Evolutionary conservation across 805 yeast genomes (phyloP).

Genomic region (Tetrapisispora arboricola): DNA sequence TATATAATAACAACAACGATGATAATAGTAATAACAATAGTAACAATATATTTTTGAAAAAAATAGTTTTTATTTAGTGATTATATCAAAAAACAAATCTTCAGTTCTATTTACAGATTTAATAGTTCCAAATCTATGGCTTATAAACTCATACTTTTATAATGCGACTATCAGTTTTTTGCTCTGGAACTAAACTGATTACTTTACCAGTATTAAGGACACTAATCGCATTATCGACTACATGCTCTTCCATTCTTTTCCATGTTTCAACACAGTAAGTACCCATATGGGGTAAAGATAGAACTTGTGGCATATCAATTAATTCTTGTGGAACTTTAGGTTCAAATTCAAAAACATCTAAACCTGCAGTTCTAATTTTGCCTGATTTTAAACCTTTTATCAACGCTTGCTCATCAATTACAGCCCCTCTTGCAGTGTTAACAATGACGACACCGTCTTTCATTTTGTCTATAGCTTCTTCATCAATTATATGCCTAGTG

Average conservation of each 20-base stretch:
- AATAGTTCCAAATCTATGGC: too few species aligned
- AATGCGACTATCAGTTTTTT: slow-evolving; percentile 29
- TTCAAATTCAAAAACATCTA: slow-evolving; percentile 70
- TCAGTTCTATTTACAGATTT: too few species aligned
- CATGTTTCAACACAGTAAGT: slow-evolving; percentile 70
- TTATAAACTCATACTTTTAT: slow-evolving; percentile 4
- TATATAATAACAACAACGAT: too few species aligned
- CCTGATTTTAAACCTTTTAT: slow-evolving; percentile 49
- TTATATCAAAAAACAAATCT: too few species aligned
- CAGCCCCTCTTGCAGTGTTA: slow-evolving; percentile 85
- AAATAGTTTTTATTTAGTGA: too few species aligned
- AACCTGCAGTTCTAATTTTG: slow-evolving; percentile 55
- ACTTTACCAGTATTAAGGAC: slow-evolving; percentile 59
- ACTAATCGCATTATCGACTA: slow-evolving; percentile 54
- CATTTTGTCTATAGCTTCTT: slow-evolving; percentile 51
- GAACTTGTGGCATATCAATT: slow-evolving; percentile 52
- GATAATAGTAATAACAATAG: too few species aligned
- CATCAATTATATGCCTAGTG: slow-evolving; percentile 62
- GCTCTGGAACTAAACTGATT: slow-evolving; percentile 72
- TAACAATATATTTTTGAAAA: too few species aligned
- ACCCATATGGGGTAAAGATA: slow-evolving; percentile 83
- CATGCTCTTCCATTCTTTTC: slow-evolving; percentile 69
- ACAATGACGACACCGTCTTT: slow-evolving; percentile 67
- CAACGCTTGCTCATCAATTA: slow-evolving; percentile 56
- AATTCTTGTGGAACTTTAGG: slow-evolving; percentile 62